These are phyloP conservation scores for Lentinula novae-zelandiae DNA, from an alignment of 1,284 basidiomycete genomes.

Conservation along the genomic window DNA sequence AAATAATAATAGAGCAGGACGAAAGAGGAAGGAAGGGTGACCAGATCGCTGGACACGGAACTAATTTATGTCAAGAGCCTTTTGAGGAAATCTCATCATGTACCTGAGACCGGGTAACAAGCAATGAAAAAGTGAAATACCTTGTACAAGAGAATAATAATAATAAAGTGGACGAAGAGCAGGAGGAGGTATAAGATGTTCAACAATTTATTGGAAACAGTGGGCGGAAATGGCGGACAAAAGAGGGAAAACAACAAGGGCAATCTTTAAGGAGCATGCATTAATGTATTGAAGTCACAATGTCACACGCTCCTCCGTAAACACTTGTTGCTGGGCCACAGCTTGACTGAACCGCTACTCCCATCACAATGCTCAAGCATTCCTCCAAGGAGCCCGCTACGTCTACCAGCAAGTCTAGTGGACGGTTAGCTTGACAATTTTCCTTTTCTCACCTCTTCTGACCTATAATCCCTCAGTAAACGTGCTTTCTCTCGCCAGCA, in stretches of 20 bases:
- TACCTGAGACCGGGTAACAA: background rate
- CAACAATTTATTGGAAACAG: background rate
- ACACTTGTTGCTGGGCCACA: conserved; percentile 5
- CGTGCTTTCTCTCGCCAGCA: conserved; percentile 59
- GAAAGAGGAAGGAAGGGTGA: background rate
- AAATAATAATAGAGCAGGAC: background rate
- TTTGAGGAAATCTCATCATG: background rate
- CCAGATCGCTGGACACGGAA: background rate
- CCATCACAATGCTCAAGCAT: conserved; percentile 14
- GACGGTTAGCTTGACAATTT: conserved; percentile 13
- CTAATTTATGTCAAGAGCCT: background rate
- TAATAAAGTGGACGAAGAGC: background rate
- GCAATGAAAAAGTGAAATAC: background rate
- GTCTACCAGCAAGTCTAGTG: conserved; percentile 10
- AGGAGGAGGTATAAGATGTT: background rate
- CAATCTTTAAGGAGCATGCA: background rate
- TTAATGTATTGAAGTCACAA: background rate
- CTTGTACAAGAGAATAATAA: background rate
- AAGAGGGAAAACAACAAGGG: background rate
- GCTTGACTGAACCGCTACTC: conserved; percentile 9
- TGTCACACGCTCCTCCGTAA: background rate
- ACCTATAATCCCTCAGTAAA: conserved; percentile 18
- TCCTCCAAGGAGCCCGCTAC: conserved; percentile 5
- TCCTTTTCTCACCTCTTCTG: background rate
- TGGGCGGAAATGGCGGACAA: background rate